Conservation (phyloP, 331 rosid genomes). For the Malus hybrid region DNA sequence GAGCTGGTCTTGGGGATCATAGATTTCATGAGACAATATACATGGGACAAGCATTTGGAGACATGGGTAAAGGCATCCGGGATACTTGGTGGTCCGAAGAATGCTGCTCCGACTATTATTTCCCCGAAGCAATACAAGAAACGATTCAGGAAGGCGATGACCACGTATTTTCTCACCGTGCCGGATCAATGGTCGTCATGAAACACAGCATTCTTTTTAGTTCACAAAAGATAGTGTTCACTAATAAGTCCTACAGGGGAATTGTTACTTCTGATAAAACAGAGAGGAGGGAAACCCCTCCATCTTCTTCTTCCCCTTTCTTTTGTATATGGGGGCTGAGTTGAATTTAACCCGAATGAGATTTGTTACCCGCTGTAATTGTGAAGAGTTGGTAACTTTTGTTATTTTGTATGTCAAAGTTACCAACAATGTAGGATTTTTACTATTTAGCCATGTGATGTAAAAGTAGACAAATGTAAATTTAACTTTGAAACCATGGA, state of each 20-base stretch:
- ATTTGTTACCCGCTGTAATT: background rate
- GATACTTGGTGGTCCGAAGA: conserved; percentile 83
- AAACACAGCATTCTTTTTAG: conserved; percentile 32
- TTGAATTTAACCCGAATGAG: background rate
- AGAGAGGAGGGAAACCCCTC: too few relatives aligned
- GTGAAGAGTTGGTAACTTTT: conserved; percentile 9
- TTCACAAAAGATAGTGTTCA: conserved; percentile 6
- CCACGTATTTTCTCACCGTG: conserved; percentile 83
- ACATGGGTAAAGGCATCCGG: conserved; percentile 97
- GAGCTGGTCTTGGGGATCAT: conserved; percentile 93
- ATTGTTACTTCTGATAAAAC: conserved; percentile 2
- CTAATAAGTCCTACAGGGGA: background rate
- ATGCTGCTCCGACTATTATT: conserved; percentile 87
- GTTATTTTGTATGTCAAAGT: background rate
- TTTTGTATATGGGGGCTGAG: conserved; percentile 13
- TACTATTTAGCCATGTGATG: too few relatives aligned
- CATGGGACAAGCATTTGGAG: conserved; percentile 99
- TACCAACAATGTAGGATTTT: background rate
- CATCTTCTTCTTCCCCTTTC: background rate
- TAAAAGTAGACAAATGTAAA: too few relatives aligned
- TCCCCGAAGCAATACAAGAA: conserved; percentile 95
- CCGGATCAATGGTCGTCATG: conserved; percentile 84
- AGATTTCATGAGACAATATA: conserved; percentile 97
- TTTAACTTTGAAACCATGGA: background rate
- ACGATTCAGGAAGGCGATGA: conserved; percentile 97